Evolutionary conservation across 2,329 filamentous ascomycete species (phyloP).

Genomic region (Periconia sp.): DNA sequence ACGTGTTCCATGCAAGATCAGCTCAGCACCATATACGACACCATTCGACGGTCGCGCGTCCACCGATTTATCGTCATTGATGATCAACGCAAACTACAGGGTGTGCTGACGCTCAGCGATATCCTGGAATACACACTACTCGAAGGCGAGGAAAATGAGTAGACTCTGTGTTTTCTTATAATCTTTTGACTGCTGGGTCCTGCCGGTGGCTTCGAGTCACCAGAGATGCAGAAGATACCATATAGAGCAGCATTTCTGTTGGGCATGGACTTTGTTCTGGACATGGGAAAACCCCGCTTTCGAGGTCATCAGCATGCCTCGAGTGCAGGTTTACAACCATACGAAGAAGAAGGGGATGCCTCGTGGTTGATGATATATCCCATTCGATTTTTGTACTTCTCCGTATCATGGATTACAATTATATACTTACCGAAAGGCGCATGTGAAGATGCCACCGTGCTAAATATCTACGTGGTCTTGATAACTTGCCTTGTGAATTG

Average conservation of each 20-base stretch:
- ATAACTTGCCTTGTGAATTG: too few relatives aligned
- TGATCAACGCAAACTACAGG: constrained; percentile 80
- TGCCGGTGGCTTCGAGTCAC: neutral
- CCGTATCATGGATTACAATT: neutral
- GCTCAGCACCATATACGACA: constrained; percentile 94
- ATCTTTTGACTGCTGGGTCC: neutral
- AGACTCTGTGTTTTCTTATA: constrained; percentile 1
- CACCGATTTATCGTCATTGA: constrained; percentile 93
- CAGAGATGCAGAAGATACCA: neutral
- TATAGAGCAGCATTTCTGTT: neutral
- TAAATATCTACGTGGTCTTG: too few relatives aligned
- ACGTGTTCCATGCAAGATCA: constrained; percentile 91
- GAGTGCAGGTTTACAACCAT: neutral
- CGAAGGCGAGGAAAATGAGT: constrained; percentile 64
- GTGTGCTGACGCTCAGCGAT: constrained; percentile 90
- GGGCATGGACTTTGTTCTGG: neutral
- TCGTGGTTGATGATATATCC: neutral
- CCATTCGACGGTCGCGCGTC: constrained; percentile 90
- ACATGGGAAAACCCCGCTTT: too few relatives aligned
- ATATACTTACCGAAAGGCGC: too few relatives aligned
- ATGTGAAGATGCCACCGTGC: too few relatives aligned
- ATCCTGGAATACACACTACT: constrained; percentile 94
- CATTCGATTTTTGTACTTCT: neutral
- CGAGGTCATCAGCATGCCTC: too few relatives aligned
- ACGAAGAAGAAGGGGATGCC: neutral